These are phyloP conservation scores for Metschnikowia santaceciliae DNA, from an alignment of 805 yeast species.

Conservation along the genomic window DNA sequence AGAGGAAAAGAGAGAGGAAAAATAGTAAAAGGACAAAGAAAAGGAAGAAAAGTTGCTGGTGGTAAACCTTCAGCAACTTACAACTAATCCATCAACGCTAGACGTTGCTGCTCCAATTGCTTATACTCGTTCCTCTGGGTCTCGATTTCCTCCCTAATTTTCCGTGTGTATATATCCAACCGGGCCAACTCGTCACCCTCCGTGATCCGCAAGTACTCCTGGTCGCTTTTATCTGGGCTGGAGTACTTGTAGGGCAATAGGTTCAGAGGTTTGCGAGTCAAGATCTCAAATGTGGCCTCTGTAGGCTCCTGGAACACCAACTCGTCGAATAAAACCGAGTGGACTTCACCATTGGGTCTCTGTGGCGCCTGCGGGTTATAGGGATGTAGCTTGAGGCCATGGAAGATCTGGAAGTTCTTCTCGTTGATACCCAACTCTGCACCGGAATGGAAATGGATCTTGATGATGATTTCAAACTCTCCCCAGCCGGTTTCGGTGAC, in stretches of 20 bases:
- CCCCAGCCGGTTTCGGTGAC: constrained; percentile 99
- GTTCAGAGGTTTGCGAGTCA: constrained; percentile 66
- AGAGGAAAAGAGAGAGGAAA: too few species aligned
- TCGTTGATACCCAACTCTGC: constrained; percentile 63
- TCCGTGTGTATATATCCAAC: constrained; percentile 35
- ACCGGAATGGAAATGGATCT: constrained; percentile 81
- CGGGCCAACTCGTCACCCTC: constrained; percentile 41
- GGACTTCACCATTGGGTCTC: constrained; percentile 40
- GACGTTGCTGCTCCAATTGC: constrained; percentile 39
- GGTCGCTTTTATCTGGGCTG: constrained; percentile 35
- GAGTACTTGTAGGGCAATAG: constrained; percentile 40
- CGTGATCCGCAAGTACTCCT: constrained; percentile 37
- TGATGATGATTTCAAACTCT: constrained; percentile 89
- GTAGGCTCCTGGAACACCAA: constrained; percentile 95
- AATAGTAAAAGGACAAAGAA: too few species aligned
- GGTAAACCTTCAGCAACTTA: constrained; percentile 7
- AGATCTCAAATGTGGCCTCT: constrained; percentile 73
- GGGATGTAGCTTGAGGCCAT: constrained; percentile 89
- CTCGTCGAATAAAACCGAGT: constrained; percentile 70
- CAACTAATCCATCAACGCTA: constrained; percentile 33
- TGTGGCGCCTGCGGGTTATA: constrained; percentile 47
- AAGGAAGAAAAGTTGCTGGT: too few species aligned
- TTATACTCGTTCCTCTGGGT: constrained; percentile 36
- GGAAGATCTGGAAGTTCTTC: constrained; percentile 80
- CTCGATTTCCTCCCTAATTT: constrained; percentile 39